phyloP scores from a whole-genome alignment of 1,284 basidiomycete genomes.

The Cryptococcus floricola region DNA sequence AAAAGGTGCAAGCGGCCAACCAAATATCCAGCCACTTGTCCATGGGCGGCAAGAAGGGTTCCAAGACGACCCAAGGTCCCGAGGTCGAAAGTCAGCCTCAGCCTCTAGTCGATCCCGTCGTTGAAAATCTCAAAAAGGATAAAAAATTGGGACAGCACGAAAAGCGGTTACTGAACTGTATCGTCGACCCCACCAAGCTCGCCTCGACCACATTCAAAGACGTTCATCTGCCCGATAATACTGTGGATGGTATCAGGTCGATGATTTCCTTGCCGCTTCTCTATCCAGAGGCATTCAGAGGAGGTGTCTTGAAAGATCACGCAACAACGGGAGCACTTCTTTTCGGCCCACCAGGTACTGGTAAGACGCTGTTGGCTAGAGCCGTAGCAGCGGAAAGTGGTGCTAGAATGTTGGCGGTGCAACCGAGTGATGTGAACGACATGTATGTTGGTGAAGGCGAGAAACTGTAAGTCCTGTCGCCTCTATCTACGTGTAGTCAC shows the following conservation, averaged over 20 bases:
- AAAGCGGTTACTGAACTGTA: conserved; percentile 70
- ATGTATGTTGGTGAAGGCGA: conserved; percentile 91
- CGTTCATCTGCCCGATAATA: conserved; percentile 79
- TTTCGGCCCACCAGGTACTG: conserved; percentile 85
- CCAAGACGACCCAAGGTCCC: conserved; percentile 6
- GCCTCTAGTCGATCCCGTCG: conserved; percentile 57
- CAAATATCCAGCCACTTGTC: conserved; percentile 20
- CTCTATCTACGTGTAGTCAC: neutral
- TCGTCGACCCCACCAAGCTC: conserved; percentile 68
- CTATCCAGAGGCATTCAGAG: conserved; percentile 82
- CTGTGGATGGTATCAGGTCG: conserved; percentile 81
- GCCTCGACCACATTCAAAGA: conserved; percentile 71
- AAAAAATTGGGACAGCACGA: conserved; percentile 71
- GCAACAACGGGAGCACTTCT: conserved; percentile 80
- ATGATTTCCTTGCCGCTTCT: conserved; percentile 88
- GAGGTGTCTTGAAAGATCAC: conserved; percentile 86
- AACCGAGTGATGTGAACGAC: conserved; percentile 50
- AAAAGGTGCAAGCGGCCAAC: conserved; percentile 11
- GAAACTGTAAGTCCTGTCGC: conserved; percentile 59
- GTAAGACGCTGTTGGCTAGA: conserved; percentile 83
- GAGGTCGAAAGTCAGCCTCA: neutral
- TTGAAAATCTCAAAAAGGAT: conserved; percentile 70
- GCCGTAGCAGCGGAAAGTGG: conserved; percentile 89
- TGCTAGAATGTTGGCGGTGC: conserved; percentile 76
- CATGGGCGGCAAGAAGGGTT: conserved; percentile 1